Evolutionary conservation across 208 protist genomes (phyloP).

Genomic region (Trichomonas gallinae): DNA sequence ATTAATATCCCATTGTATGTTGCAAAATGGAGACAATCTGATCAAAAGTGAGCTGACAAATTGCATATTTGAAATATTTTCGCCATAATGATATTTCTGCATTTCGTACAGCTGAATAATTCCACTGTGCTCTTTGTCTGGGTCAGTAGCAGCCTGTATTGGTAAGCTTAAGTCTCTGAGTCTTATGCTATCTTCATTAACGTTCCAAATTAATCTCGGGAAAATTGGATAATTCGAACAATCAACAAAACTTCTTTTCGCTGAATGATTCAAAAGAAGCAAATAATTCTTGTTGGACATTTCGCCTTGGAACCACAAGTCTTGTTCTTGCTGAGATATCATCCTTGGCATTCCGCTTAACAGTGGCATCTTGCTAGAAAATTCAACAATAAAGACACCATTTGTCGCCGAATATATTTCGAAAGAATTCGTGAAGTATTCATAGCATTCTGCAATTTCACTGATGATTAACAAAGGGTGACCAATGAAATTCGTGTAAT

Average conservation of each 20-base stretch:
- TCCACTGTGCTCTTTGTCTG: not conserved
- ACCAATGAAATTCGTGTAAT: not conserved
- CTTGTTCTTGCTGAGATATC: not conserved
- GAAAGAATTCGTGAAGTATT: not conserved
- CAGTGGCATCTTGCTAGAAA: not conserved
- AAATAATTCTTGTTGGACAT: not conserved
- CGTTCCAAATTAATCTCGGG: not conserved
- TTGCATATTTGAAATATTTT: not conserved
- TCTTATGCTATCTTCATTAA: not conserved
- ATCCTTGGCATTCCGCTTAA: not conserved
- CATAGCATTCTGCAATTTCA: not conserved
- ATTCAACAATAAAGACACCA: not conserved
- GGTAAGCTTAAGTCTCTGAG: not conserved
- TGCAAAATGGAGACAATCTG: not conserved
- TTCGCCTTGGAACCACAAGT: not conserved
- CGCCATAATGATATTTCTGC: not conserved
- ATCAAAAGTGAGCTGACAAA: not conserved
- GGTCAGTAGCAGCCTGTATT: not conserved
- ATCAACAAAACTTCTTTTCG: not conserved
- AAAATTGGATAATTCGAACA: not conserved
- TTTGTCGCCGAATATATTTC: not conserved
- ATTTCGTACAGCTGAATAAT: not conserved
- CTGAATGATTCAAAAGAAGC: not conserved
- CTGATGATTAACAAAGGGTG: not conserved
- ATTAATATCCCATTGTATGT: not conserved